Evolutionary conservation across 306 rosid genomes (phyloP), one percentile per base, ranked within the genome.

Genomic region (Ammopiptanthus mongolicus): DNA sequence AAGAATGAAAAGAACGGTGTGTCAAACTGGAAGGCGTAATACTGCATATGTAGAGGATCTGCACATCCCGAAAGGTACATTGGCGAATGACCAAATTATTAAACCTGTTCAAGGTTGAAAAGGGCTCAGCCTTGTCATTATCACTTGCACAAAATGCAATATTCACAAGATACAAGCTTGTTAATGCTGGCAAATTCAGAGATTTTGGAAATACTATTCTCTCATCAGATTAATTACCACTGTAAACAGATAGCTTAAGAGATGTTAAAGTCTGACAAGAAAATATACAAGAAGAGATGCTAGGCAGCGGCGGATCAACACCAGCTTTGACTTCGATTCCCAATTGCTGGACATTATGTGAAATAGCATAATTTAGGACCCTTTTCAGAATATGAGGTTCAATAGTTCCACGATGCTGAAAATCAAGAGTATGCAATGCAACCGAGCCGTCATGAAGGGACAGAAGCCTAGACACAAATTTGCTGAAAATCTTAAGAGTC

Each of bases 261-360:
- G 58, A 36, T 5, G 83, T 79, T 3, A 72, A 56, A 10, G 74
- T 55, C 1, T 15, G 39, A 19, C 47, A 79, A 0, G 56, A 64
- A 28, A 65, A 64, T 0, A 72, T 1, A 10, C 3, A 14, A 0
- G 47, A 64, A 28, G 56, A 64, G 0, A 72, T 2, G 15, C 5
- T 9, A 0, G 6, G 34, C 0, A 12, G 78, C 22, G 71, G 8
- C 8, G 25, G 31, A 1, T 12, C 22, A 3, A 4, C 58, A 47
- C 0, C 25, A 23, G 2, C 9, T 5, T 3, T 0, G 57, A 69
- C 41, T 4, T 6, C 1, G 17, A 79, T 25, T 14, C 42, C 59
- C n/a, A 79, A 11, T 0, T 12, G 53, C 0, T n/a, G 62, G 13
- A 79, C 69, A 25, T 79, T 55, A 31, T 73, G 79, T 4, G 75